A percentile compares a stretch with the other conserved stretches of the same genome.
These are phyloP conservation scores for Paraurostyla sp. DNA, from an alignment of 73 alveolate species.

Conservation along the genomic window DNA sequence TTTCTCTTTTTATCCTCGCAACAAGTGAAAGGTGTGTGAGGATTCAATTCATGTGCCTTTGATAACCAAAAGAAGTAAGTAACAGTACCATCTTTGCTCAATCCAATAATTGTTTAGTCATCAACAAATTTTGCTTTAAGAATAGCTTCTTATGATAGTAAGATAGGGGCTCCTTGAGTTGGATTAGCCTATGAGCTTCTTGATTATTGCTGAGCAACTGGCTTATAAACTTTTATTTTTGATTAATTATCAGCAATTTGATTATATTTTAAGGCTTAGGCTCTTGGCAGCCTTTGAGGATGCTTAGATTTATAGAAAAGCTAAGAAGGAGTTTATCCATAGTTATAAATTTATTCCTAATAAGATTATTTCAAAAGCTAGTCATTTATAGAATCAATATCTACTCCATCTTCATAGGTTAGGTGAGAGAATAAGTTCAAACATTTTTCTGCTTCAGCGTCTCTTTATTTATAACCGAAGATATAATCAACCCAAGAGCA, in stretches of 20 bases:
- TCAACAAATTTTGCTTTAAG: slow-evolving; percentile 70
- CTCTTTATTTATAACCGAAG: slow-evolving; percentile 93
- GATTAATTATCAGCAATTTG: slow-evolving; percentile 77
- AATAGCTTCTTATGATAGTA: slow-evolving; percentile 49
- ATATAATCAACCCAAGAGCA: slow-evolving; percentile 91
- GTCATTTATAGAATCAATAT: slow-evolving; percentile 77
- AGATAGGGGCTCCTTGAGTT: neutral
- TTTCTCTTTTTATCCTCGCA: slow-evolving; percentile 79
- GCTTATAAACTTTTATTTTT: slow-evolving; percentile 81
- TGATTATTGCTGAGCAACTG: slow-evolving; percentile 51
- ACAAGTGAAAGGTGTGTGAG: slow-evolving; percentile 69
- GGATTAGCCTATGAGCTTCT: neutral
- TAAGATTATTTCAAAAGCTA: slow-evolving; percentile 77
- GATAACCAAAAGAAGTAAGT: slow-evolving; percentile 60
- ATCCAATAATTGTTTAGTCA: slow-evolving; percentile 54
- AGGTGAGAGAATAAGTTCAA: slow-evolving; percentile 81
- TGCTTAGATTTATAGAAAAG: slow-evolving; percentile 81
- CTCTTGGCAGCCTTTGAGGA: slow-evolving; percentile 69
- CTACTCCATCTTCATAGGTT: slow-evolving; percentile 92
- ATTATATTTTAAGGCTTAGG: slow-evolving; percentile 76
- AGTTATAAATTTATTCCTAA: slow-evolving; percentile 85
- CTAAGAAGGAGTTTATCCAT: slow-evolving; percentile 95
- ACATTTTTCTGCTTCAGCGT: slow-evolving; percentile 91
- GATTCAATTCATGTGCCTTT: slow-evolving; percentile 66
- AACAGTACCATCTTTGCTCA: slow-evolving; percentile 70